Percentiles rank a stretch among this genome's conserved stretches.
Evolutionary conservation across 805 yeast genomes (phyloP).

Genomic region (Kuraishia piskuri): DNA sequence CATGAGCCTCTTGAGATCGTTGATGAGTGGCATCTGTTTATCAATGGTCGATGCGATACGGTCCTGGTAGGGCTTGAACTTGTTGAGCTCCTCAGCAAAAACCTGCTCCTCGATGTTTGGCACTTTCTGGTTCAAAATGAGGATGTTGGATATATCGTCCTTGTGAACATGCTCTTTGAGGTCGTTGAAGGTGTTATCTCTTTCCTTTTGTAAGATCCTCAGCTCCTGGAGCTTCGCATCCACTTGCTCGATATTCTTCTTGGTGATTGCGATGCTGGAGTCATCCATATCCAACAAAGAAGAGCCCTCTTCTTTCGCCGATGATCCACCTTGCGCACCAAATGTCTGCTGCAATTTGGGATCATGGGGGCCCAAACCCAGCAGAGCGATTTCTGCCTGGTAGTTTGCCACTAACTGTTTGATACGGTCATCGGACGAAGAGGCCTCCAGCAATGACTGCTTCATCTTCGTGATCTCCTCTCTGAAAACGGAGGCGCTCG

Average conservation of each 20-base stretch:
- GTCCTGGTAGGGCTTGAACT: conserved; percentile 60
- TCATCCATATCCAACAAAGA: conserved; percentile 64
- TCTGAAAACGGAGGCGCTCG: conserved; percentile 20
- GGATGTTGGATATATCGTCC: conserved; percentile 77
- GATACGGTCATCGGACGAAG: conserved; percentile 48
- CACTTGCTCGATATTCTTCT: conserved; percentile 34
- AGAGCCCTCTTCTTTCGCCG: conserved; percentile 17
- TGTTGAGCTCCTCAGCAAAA: conserved; percentile 66
- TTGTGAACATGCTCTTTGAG: conserved; percentile 62
- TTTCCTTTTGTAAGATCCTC: conserved; percentile 53
- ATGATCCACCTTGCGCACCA: conserved; percentile 2
- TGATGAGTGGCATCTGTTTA: conserved; percentile 48
- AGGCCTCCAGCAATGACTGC: conserved; percentile 52
- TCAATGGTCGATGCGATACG: conserved; percentile 62
- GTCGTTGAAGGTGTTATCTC: conserved; percentile 49
- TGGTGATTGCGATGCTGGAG: conserved; percentile 20
- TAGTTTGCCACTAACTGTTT: conserved; percentile 36
- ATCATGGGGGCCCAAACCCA: conserved; percentile 36
- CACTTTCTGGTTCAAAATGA: conserved; percentile 52
- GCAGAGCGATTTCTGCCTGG: conserved; percentile 30
- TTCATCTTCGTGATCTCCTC: conserved; percentile 51
- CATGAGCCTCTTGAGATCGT: conserved; percentile 33
- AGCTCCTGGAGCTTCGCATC: conserved; percentile 55
- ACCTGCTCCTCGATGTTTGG: conserved; percentile 34
- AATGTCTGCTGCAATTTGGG: conserved; percentile 27